These are phyloP conservation scores for Saururus chinensis DNA, from an alignment of 164 flowering plant genomes.

Conservation along the genomic window DNA sequence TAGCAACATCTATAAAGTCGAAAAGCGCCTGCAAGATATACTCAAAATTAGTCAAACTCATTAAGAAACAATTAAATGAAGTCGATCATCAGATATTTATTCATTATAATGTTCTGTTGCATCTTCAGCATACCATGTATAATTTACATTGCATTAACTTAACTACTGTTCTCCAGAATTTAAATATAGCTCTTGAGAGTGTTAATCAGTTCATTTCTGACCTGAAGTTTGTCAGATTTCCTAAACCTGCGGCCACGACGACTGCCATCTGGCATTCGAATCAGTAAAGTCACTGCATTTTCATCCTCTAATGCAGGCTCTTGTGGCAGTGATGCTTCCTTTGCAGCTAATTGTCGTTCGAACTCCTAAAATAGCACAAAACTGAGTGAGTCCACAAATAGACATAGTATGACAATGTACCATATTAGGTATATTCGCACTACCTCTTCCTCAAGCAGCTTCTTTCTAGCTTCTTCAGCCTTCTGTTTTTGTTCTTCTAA, in stretches of 20 bases:
- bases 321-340: constrained; percentile 77
- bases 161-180: no score
- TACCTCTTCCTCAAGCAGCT: constrained; percentile 83
- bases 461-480: constrained; percentile 54
- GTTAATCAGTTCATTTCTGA: constrained; percentile 10
- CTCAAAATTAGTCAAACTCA: background rate
- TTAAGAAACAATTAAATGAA: no score
- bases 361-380: constrained; percentile 44
- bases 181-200: no score
- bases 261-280: constrained; percentile 92
- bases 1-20: constrained; percentile 79
- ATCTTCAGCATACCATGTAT: no score
- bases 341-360: constrained; percentile 67
- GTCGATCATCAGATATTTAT: no score
- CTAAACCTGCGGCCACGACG: constrained; percentile 85
- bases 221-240: constrained; percentile 76
- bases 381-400: background rate
- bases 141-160: no score
- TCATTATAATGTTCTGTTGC: no score
- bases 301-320: constrained; percentile 77
- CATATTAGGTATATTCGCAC: no score
- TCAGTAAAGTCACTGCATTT: constrained; percentile 70
- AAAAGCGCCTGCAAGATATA: constrained; percentile 60
- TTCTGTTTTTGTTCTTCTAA: constrained; percentile 48
- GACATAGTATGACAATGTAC: background rate